Base-by-base conservation (phyloP, 257 asterid genomes). In the Rhazya stricta region DNA sequence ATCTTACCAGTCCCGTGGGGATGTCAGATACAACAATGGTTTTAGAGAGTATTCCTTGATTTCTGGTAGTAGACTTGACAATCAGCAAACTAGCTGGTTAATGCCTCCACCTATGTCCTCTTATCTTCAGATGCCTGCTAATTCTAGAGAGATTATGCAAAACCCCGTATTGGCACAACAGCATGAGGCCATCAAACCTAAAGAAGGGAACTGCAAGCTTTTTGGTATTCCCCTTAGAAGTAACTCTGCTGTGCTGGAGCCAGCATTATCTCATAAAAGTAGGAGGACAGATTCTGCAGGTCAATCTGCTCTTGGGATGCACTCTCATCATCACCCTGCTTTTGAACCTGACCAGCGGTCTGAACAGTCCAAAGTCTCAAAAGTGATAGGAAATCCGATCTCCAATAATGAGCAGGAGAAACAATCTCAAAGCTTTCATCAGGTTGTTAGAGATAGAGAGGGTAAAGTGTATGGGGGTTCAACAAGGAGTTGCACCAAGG, bases 401-500 rank as follows among this genome's bases (percentile, higher is more conserved):
- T 77, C 86, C 71, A 74, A 60, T 71, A 69, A 25, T 76, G 97
- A 90, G 79, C 89, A 77, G 67, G 98, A 90, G 69, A 91, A 87
- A 73, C 89, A 79, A 75, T 63, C 70, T 71, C 96, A 81, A 43
- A 37, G 83, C 66, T 70, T 71, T 68, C 82, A 83, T 79, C 77
- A 84, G 45, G 58, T 71, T 71, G 80, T 78, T 69, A 77, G 82
- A 77, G 96, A 88, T 32, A 81, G 84, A 81, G 97, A 88, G 83
- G 83, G 81, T 75, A 94, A 86, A 86, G 84, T 72, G 41, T 86
- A 79, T 75, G 79, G 86, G 66, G 85, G 90, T 79, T 95, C 93
- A 32, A 82, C 84, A 27, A 90, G 99, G 81, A 95, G 99, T 84
- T 95, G 99, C 84, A 95, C 99, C 79, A 95, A 95, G 99, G 98